A percentile compares a stretch with the other conserved stretches of the same genome.
Evolutionary conservation across 192 early-diverging fungal genomes (phyloP).

Genomic region (Allomyces macrogynus): DNA sequence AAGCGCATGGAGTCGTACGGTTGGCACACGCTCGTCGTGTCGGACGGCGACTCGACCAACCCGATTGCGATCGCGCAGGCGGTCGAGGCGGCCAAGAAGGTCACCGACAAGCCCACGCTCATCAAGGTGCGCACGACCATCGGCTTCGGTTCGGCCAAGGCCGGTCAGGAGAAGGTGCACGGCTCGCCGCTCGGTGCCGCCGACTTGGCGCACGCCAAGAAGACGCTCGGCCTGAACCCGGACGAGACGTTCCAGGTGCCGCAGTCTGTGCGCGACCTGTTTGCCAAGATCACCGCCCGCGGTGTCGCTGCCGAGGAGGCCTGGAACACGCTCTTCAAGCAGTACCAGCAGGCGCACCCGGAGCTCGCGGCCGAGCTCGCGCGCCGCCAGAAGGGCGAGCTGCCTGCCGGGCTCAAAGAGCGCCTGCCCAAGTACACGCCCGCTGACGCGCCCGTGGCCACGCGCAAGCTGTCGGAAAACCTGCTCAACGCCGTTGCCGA

Average conservation of each 20-base stretch:
- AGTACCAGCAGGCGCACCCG: constrained; percentile 48
- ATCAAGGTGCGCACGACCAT: constrained; percentile 84
- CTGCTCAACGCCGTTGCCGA: constrained; percentile 66
- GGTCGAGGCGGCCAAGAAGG: constrained; percentile 58
- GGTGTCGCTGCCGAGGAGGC: constrained; percentile 42
- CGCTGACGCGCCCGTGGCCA: constrained; percentile 54
- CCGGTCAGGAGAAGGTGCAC: constrained; percentile 83
- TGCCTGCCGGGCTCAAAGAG: constrained; percentile 50
- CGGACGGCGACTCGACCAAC: constrained; percentile 61
- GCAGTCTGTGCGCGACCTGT: constrained; percentile 31
- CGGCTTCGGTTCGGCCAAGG: constrained; percentile 70
- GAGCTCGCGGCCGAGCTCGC: constrained; percentile 45
- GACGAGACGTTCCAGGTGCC: constrained; percentile 52
- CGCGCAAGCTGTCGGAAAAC: constrained; percentile 70
- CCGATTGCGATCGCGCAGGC: constrained; percentile 46
- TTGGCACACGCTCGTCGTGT: constrained; percentile 64
- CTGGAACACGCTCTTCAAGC: constrained; percentile 55
- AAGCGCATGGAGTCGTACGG: constrained; percentile 82
- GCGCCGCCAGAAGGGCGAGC: constrained; percentile 44
- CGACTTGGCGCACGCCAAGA: constrained; percentile 63
- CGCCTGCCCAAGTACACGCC: constrained; percentile 66
- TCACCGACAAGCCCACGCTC: constrained; percentile 70
- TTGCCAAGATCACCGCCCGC: constrained; percentile 26
- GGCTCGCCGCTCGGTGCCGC: constrained; percentile 60
- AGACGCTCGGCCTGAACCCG: constrained; percentile 62